These are phyloP conservation scores for Begonia fuchsioides DNA, from an alignment of 306 rosid species.

Conservation along the genomic window DNA sequence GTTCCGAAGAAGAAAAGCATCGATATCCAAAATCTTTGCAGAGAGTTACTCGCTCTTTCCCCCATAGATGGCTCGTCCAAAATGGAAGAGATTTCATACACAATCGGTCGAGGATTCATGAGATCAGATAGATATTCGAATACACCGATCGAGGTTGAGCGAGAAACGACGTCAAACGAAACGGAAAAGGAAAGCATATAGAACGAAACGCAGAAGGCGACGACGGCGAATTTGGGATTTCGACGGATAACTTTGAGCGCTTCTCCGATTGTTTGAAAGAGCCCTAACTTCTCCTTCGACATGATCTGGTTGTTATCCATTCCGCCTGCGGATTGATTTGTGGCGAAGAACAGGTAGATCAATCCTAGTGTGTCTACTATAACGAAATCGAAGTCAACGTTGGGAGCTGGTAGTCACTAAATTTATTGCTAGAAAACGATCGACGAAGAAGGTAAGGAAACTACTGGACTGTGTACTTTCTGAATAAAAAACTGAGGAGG, in stretches of 20 bases:
- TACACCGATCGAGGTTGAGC: constrained; percentile 14
- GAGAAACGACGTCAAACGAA: constrained; percentile 25
- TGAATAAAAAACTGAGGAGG: too few species aligned
- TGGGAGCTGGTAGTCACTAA: too few species aligned
- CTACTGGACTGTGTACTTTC: too few species aligned
- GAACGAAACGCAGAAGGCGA: constrained; percentile 26
- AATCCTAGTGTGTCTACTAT: too few species aligned
- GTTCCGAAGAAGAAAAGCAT: not conserved
- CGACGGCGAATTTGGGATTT: constrained; percentile 38
- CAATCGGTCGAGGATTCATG: too few species aligned
- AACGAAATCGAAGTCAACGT: too few species aligned
- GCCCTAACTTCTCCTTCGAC: constrained; percentile 18
- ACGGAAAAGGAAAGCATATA: constrained; percentile 35
- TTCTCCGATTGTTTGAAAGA: constrained; percentile 27
- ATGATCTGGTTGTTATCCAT: constrained; percentile 21
- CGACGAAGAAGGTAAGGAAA: too few species aligned
- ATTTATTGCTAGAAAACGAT: too few species aligned
- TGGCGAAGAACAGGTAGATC: too few species aligned
- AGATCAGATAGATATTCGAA: constrained; percentile 6
- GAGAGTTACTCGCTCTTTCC: not conserved
- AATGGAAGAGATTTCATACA: not conserved
- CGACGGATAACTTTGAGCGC: constrained; percentile 13
- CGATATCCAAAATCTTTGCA: not conserved
- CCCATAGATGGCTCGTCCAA: not conserved
- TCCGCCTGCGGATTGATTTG: too few species aligned